A percentile compares a stretch with the other conserved stretches of the same genome.
Evolutionary conservation across 1,139 yeast species (phyloP).

Genomic region (Yamadazyma siamensis): DNA sequence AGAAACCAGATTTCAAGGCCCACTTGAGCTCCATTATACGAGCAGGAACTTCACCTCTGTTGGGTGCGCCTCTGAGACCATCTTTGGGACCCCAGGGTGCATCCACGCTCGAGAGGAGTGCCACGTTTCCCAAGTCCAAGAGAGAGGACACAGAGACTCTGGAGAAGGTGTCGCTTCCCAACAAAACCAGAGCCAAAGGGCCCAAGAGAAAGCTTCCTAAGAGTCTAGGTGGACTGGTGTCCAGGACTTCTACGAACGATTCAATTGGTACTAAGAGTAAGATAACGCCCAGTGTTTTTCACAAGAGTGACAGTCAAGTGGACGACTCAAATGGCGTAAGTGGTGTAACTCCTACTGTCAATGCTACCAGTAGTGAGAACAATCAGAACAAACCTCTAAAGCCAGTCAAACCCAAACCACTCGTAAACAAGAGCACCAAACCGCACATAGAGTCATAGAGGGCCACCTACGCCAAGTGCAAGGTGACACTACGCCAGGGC

Average conservation of each 20-base stretch:
- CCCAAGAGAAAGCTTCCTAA: conserved; percentile 72
- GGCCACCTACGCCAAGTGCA: no score
- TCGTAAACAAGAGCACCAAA: no score
- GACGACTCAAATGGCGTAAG: no score
- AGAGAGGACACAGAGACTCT: conserved; percentile 10
- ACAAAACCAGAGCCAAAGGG: conserved; percentile 65
- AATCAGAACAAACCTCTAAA: no score
- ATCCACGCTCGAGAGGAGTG: conserved; percentile 4
- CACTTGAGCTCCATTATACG: conserved; percentile 13
- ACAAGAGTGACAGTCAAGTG: no score
- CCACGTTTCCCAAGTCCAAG: conserved; percentile 4
- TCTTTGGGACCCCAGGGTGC: conserved; percentile 1
- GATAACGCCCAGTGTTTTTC: conserved; percentile 1
- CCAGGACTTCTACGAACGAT: background rate
- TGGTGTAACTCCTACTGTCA: no score
- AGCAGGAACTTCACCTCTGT: conserved; percentile 12
- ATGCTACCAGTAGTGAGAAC: no score
- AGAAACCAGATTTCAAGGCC: conserved; percentile 11
- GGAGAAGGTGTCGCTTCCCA: conserved; percentile 51
- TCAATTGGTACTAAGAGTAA: conserved; percentile 1
- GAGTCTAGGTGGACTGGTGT: conserved; percentile 7
- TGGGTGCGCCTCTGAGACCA: conserved; percentile 4
- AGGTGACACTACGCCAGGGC: no score
- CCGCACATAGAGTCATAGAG: no score
- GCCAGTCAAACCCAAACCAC: no score